A percentile compares a stretch with the other conserved stretches of the same genome.
Evolutionary conservation across 2,329 filamentous ascomycete genomes (phyloP).

Genomic region (Botrytis squamosa): DNA sequence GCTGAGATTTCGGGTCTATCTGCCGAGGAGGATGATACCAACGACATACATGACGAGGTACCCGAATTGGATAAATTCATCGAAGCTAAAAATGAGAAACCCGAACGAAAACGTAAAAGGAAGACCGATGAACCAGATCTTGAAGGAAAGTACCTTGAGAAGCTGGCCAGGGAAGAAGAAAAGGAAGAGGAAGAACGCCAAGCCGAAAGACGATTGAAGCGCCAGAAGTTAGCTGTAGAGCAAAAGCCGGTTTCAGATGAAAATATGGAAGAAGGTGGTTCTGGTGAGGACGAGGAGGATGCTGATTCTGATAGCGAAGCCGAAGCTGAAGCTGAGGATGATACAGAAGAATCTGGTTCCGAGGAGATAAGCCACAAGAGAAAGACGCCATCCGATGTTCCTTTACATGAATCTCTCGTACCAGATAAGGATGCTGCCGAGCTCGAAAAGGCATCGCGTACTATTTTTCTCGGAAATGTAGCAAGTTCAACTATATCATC

Average conservation of each 20-base stretch:
- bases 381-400: constrained; percentile 44
- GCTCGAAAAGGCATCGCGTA: constrained; percentile 81
- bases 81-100: constrained; percentile 44
- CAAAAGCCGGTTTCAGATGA: constrained; percentile 40
- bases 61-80: constrained; percentile 43
- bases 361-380: constrained; percentile 38
- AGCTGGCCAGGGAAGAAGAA: constrained; percentile 59
- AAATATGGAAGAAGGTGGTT: constrained; percentile 33
- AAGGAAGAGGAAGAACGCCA: constrained; percentile 51
- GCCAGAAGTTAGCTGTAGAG: constrained; percentile 48
- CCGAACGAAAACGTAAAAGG: constrained; percentile 61
- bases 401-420: constrained; percentile 55
- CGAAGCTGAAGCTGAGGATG: constrained; percentile 32
- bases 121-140: constrained; percentile 64
- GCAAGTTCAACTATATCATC: constrained; percentile 78
- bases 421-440: constrained; percentile 58
- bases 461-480: constrained; percentile 91
- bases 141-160: constrained; percentile 68
- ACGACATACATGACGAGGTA: constrained; percentile 24
- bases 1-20: constrained; percentile 35
- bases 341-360: constrained; percentile 31
- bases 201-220: constrained; percentile 47
- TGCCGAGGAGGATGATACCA: constrained; percentile 35
- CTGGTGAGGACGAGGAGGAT: constrained; percentile 33
- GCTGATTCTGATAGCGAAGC: constrained; percentile 32